These are phyloP conservation scores for Posidonia oceanica DNA, from an alignment of 116 monocot genomes.

Conservation along the genomic window DNA sequence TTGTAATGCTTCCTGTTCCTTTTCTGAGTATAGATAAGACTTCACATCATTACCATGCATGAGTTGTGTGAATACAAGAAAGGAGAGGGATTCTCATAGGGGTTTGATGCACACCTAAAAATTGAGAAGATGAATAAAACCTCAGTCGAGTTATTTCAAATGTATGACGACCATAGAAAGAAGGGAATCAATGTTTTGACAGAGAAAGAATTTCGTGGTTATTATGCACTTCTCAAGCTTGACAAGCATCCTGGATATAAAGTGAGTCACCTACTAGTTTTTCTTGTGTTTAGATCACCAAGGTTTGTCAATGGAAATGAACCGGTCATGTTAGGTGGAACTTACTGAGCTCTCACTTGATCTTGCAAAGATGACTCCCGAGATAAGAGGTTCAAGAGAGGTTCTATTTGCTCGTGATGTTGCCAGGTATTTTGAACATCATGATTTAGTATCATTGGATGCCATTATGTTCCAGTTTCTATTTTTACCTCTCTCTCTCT, in stretches of 20 bases:
- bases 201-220: constrained; percentile 94
- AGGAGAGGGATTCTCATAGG: constrained; percentile 93
- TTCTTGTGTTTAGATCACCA: background rate
- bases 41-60: no score
- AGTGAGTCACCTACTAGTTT: no score
- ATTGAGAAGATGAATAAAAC: constrained; percentile 99
- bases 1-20: constrained; percentile 11
- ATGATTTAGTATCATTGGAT: no score
- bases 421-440: no score
- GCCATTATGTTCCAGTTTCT: no score
- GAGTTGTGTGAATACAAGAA: constrained; percentile 89
- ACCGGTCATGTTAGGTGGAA: constrained; percentile 55
- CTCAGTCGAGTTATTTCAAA: constrained; percentile 95
- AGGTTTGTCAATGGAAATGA: background rate
- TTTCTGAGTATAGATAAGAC: constrained; percentile 57
- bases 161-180: no score
- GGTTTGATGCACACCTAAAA: constrained; percentile 98
- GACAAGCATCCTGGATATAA: constrained; percentile 98
- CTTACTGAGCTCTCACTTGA: no score
- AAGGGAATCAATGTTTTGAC: constrained; percentile 44
- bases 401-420: constrained; percentile 90
- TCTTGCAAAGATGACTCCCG: no score
- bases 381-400: constrained; percentile 59
- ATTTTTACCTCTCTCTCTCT: no score
- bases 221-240: constrained; percentile 95